A percentile compares a stretch with the other conserved stretches of the same genome.
Evolutionary conservation across 2,329 filamentous ascomycete species (phyloP).

Genomic region (Ascochyta koolunga): DNA sequence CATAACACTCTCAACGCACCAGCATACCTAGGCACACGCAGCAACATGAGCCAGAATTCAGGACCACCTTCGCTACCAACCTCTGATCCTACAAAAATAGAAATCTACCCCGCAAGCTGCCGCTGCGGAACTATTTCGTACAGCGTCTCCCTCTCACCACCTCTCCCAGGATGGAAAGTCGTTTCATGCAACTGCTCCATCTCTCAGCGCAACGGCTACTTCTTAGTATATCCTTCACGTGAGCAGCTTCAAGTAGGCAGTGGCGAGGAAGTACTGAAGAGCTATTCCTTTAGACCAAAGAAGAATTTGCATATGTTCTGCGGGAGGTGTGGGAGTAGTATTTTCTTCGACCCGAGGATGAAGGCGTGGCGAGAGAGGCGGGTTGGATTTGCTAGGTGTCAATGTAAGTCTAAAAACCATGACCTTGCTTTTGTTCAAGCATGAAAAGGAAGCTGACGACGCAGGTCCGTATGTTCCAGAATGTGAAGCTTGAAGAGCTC

Average conservation of each 20-base stretch:
- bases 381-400: conserved; percentile 30
- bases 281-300: conserved; percentile 35
- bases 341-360: conserved; percentile 39
- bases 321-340: conserved; percentile 32
- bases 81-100: conserved; percentile 24
- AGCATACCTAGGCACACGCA: too few species aligned
- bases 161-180: conserved; percentile 54
- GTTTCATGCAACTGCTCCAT: conserved; percentile 62
- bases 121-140: conserved; percentile 61
- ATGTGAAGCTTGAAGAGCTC: conserved; percentile 32
- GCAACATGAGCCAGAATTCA: conserved; percentile 21
- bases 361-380: conserved; percentile 22
- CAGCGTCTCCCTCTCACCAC: conserved; percentile 56
- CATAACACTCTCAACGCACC: too few species aligned
- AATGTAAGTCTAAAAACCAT: conserved; percentile 29
- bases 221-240: conserved; percentile 51
- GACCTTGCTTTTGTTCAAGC: not conserved
- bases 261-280: conserved; percentile 30
- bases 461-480: conserved; percentile 38
- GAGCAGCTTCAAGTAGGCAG: conserved; percentile 31
- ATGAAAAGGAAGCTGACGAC: not conserved
- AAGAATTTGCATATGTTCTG: conserved; percentile 38
- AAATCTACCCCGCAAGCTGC: conserved; percentile 58
- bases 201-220: conserved; percentile 58
- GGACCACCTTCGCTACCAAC: conserved; percentile 16